Evolutionary conservation across 192 early-diverging fungal genomes (phyloP), one percentile per base, ranked within the genome.

Genomic region (Rhizophagus prolifer): DNA sequence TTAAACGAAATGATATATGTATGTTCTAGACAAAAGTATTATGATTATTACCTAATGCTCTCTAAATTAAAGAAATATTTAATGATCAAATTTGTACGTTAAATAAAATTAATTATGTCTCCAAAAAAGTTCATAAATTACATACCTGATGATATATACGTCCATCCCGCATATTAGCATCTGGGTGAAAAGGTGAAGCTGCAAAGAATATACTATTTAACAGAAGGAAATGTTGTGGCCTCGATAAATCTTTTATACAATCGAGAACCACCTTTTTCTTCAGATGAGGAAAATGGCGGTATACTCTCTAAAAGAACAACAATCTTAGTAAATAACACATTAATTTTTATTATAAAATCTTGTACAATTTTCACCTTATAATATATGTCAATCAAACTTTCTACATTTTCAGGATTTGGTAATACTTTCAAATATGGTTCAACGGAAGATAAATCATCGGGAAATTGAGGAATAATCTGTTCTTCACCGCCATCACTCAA

Each of bases 151-250:
- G 38, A 75, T 75, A 66, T 12, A n/a, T 38, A 28, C 23, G 38
- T n/a, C 74, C 63, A 54, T 75, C 63, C 25, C 21, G 61, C 26
- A 65, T 30, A 6, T 66, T 26, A 3, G 9, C 25, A 36, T 66
- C 44, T 9, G 60, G 25, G 47, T 75, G 61, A 65, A 75, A 75
- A 38, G 74, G 74, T 4, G 74, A 64, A 50, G 74, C 74, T 34
- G 74, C 74, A 50, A 75, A 75, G 21, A 75, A 66, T 8, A 75
- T 26, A 7, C 74, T 75, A 75, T 75, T 75, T 14, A 75, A 63
- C 44, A 75, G 46, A 75, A 75, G 74, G 21, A 75, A 75, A 50
- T 75, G 74, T 75, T 75, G 63, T 50, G 74, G 74, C 16, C 13
- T 75, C 58, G 74, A 75, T 44, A 75, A 54, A 54, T 75, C 34